Percentiles rank a stretch among this genome's conserved stretches.
These are phyloP conservation scores for Globisporangium perplexum DNA, from an alignment of 352 stramenopile species.

Conservation along the genomic window DNA sequence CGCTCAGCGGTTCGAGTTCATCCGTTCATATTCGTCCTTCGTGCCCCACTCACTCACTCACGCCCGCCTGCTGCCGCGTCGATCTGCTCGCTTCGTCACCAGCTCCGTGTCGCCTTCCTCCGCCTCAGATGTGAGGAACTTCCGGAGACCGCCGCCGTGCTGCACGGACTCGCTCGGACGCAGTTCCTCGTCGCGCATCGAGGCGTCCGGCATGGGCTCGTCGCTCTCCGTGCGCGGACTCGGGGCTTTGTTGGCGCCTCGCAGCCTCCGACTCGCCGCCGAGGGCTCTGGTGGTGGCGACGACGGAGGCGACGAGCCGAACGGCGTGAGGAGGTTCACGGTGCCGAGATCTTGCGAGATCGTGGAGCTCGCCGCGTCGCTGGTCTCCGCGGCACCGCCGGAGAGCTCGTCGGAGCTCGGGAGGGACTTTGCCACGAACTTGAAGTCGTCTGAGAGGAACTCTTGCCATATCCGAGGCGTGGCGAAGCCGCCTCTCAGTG, in stretches of 20 bases:
- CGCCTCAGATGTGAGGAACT: neutral
- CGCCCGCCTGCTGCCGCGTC: neutral
- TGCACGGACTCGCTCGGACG: neutral
- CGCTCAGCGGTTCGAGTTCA: neutral
- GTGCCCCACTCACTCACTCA: neutral
- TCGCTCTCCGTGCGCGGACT: neutral
- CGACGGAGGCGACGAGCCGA: neutral
- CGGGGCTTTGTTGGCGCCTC: neutral
- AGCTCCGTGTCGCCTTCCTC: neutral
- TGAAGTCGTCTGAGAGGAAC: conserved; percentile 69
- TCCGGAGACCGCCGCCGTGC: neutral
- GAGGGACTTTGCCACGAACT: conserved; percentile 33
- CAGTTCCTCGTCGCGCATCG: conserved; percentile 2
- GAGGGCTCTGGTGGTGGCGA: neutral
- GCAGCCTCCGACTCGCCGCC: neutral
- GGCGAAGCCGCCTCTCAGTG: conserved; percentile 1
- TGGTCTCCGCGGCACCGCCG: neutral
- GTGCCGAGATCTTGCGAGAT: conserved; percentile 12
- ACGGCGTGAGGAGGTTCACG: conserved; percentile 3
- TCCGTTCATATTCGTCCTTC: neutral
- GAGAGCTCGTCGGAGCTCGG: neutral
- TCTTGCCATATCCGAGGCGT: conserved; percentile 67
- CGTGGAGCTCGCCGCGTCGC: conserved; percentile 5
- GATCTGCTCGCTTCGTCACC: neutral
- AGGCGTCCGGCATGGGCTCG: neutral